phyloP scores from a whole-genome alignment of 2,329 filamentous ascomycete species.

The Diaporthe destruens region DNA sequence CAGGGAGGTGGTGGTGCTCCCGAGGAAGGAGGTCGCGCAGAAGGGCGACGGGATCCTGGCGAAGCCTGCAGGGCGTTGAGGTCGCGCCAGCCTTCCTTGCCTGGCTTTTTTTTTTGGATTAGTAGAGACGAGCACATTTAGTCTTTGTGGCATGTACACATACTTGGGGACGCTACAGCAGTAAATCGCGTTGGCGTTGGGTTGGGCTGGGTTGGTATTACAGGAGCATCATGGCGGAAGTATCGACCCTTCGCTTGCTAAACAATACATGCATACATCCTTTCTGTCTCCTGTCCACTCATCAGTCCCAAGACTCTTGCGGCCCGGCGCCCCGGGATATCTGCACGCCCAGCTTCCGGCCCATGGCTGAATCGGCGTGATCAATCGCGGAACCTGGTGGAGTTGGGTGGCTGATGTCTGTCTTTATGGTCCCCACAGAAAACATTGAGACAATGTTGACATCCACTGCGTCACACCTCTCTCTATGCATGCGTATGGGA shows the following conservation, averaged over 20 bases:
- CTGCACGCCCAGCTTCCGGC: background rate
- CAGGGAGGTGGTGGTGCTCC: constrained; percentile 60
- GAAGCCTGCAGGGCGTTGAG: constrained; percentile 5
- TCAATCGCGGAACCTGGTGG: background rate
- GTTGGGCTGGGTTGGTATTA: background rate
- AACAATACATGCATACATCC: background rate
- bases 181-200: constrained; percentile 19
- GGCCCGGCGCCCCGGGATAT: too few species aligned
- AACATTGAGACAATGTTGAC: background rate
- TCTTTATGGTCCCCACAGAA: constrained; percentile 8
- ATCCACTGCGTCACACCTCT: background rate
- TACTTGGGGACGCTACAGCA: constrained; percentile 4
- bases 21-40: constrained; percentile 48
- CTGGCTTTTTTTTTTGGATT: background rate
- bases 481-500: background rate
- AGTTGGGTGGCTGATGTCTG: background rate
- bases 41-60: constrained; percentile 45
- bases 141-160: constrained; percentile 18
- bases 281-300: background rate
- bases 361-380: background rate
- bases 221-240: constrained; percentile 4
- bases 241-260: background rate
- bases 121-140: background rate
- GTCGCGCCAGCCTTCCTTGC: background rate
- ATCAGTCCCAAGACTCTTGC: background rate